Percentiles rank a stretch among this genome's conserved stretches.
Conservation (phyloP, 345 rosid genomes). For the Citrus medica region DNA sequence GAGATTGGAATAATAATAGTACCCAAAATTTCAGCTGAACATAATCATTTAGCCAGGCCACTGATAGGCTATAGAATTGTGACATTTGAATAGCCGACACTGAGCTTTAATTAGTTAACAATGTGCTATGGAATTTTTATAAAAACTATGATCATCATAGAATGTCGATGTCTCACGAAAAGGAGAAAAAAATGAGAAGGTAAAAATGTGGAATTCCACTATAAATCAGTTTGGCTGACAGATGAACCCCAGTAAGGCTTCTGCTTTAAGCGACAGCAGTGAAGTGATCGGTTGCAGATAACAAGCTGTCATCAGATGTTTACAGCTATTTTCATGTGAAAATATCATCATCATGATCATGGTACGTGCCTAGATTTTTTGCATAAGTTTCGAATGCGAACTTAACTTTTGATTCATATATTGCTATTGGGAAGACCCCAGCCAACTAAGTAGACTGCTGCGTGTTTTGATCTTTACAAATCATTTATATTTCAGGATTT, state of each 20-base stretch:
- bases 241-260: constrained; percentile 26
- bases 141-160: constrained; percentile 17
- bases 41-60: constrained; percentile 21
- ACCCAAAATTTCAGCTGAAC: constrained; percentile 7
- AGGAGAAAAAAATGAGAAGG: background rate
- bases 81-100: constrained; percentile 22
- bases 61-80: background rate
- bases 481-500: constrained; percentile 43
- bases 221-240: constrained; percentile 26
- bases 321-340: constrained; percentile 26
- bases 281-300: constrained; percentile 2
- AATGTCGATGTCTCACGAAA: constrained; percentile 16
- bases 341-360: constrained; percentile 32
- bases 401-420: constrained; percentile 15
- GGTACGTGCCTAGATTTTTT: constrained; percentile 23
- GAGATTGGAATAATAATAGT: constrained; percentile 8
- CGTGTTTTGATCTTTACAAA: constrained; percentile 12
- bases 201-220: background rate
- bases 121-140: constrained; percentile 17
- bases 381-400: constrained; percentile 9
- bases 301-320: constrained; percentile 26
- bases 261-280: constrained; percentile 34
- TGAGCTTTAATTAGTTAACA: constrained; percentile 21
- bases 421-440: constrained; percentile 14
- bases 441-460: constrained; percentile 1